Base-by-base conservation (phyloP, 2,329 filamentous ascomycete species). In the Bipolaris victoriae region DNA sequence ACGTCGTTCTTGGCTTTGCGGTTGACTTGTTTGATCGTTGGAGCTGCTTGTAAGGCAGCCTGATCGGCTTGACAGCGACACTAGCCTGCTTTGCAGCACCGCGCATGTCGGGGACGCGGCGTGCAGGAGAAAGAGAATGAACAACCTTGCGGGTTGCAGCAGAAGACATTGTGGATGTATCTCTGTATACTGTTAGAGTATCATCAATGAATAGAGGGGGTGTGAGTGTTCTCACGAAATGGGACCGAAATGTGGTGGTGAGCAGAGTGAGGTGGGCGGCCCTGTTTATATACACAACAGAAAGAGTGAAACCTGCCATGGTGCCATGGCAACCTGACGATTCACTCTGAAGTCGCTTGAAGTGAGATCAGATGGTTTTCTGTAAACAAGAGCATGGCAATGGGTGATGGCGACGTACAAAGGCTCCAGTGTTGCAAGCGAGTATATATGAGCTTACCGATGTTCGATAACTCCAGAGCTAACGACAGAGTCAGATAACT, bases 41-140 rank as follows among this genome's bases (percentile, higher is more conserved):
- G 52, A 54, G 44, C 15, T 45, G 44, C 52, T 54, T n/a, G 44
- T 54, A 49, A 20, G 49, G 36, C 44, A 37, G 29, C 52, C 26
- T 54, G 44, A 41, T 29, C 52, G 22, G 29, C 10, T 54, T 43
- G 44, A 18, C 44, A 5, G 20, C 35, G 52, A 48, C 52, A 54
- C 44, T 54, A 49, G 44, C 39, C n/a, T 49, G 33, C 5, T 35
- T 36, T 54, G 44, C 52, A 10, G 22, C 29, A 37, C 44, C n/a
- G 36, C 37, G 44, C 44, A 48, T 43, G 44, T 48, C 52, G n/a
- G 52, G 44, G 36, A 54, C 52, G 36, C 44, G 44, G 45, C 36
- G 44, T 39, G 44, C 52, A 54, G 43, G 29, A 29, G 37, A 18
- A 37, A 49, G 26, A n/a, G 24, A 16, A 18, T 52, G 33, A n/a